Base-by-base conservation (phyloP, 1,284 basidiomycete species). In the Porogramme epimiltina region DNA sequence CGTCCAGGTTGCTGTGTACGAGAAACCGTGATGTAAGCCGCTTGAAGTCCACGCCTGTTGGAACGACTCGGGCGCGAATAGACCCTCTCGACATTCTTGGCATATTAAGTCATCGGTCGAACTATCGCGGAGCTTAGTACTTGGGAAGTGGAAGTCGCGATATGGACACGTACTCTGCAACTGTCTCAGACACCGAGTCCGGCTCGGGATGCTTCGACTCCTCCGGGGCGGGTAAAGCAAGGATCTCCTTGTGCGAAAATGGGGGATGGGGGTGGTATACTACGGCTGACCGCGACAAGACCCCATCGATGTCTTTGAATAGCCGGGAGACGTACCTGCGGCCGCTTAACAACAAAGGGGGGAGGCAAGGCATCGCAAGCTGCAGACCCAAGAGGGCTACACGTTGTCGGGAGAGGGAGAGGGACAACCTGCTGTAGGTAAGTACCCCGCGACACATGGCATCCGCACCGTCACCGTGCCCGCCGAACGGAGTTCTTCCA, bases 61-160 rank as follows among this genome's bases (percentile, higher is more conserved):
- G 38, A 55, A 55, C 20, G 42, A 36, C 24, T 38, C 53, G 9
- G 49, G 33, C 11, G 49, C 41, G 18, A 55, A 55, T 6, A 51
- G 46, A 3, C 53, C 53, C 4, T 55, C 46, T 38, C 37, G 47
- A 34, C 53, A 55, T 22, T 45, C 51, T 9, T 42, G 45, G 20
- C 53, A 55, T 16, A 55, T 49, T 11, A 55, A 49, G 16, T 37
- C 34, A 5, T 18, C 13, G 34, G n/a, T 18, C 5, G 5, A 37
- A 9, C 34, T 37, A 8, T 31, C 28, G 15, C 28, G 8, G 8
- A 31, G 28, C 8, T 31, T 31, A 8, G 28, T 8, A 31, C 9
- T 15, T 31, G 28, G 28, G n/a, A n/a, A n/a, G n/a, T n/a, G n/a
- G n/a, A n/a, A n/a, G n/a, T n/a, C n/a, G n/a, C n/a, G 28, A 31